A percentile compares a stretch with the other conserved stretches of the same genome.
phyloP scores from a whole-genome alignment of 1,284 basidiomycete species.

The Ustilago sp. region DNA sequence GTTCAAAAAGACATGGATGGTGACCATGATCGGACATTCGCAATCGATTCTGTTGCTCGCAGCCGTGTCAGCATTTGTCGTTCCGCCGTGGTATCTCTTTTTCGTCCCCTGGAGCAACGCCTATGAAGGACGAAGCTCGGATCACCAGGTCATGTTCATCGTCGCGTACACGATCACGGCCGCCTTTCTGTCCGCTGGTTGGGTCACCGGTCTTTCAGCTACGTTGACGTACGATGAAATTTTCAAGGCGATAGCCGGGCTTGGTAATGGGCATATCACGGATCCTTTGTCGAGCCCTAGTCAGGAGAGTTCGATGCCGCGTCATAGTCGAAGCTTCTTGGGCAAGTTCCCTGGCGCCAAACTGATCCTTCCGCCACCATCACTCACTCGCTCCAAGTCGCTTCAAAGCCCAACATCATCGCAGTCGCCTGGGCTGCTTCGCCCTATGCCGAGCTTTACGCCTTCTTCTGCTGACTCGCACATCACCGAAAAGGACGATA shows the following conservation, averaged over 20 bases:
- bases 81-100: conserved; percentile 13
- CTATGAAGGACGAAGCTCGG: not conserved
- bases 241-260: conserved; percentile 19
- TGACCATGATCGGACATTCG: conserved; percentile 20
- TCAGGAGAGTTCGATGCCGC: not conserved
- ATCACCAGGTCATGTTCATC: conserved; percentile 19
- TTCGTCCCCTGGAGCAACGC: conserved; percentile 9
- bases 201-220: conserved; percentile 10
- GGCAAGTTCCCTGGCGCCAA: conserved; percentile 1
- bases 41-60: conserved; percentile 1
- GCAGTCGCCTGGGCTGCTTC: not conserved
- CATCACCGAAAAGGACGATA: not conserved
- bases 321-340: not conserved
- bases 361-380: not conserved
- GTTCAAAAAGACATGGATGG: conserved; percentile 32
- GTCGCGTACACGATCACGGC: conserved; percentile 16
- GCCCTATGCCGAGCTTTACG: conserved; percentile 9
- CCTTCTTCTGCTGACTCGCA: not conserved
- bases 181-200: conserved; percentile 8
- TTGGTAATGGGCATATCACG: not conserved
- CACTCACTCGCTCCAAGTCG: not conserved
- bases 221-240: conserved; percentile 24
- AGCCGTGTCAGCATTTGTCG: not conserved
- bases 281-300: not conserved
- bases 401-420: not conserved